Percentiles rank a stretch among this genome's conserved stretches.
Conservation (phyloP, 768 basidiomycete species). For the Lactifluus subvellereus region DNA sequence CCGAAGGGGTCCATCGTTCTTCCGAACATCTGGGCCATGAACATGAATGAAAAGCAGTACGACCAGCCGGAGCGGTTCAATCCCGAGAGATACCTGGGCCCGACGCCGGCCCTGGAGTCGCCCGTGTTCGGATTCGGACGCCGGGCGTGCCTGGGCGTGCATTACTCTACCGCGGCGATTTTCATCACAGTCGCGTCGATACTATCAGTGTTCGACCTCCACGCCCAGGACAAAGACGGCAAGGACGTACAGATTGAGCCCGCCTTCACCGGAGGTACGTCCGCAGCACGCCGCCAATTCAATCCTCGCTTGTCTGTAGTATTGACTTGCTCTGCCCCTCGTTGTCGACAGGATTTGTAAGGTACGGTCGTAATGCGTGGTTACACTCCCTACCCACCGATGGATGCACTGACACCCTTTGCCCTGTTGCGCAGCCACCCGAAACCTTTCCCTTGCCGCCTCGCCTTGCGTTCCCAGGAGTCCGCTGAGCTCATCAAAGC, state of each 20-base stretch:
- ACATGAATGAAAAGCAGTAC: slow-evolving; percentile 22
- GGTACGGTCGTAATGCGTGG: slow-evolving; percentile 6
- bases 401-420: neutral
- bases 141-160: slow-evolving; percentile 20
- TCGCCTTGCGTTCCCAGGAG: slow-evolving; percentile 17
- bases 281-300: neutral
- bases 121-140: slow-evolving; percentile 23
- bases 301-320: neutral
- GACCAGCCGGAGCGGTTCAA: slow-evolving; percentile 15
- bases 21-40: slow-evolving; percentile 31
- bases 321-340: neutral
- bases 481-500: slow-evolving; percentile 15
- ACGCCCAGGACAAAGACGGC: slow-evolving; percentile 18
- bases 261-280: slow-evolving; percentile 23
- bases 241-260: slow-evolving; percentile 15
- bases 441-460: slow-evolving; percentile 19
- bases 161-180: slow-evolving; percentile 19
- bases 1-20: slow-evolving; percentile 34
- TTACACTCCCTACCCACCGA: neutral
- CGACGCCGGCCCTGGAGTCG: slow-evolving; percentile 17
- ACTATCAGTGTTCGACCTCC: slow-evolving; percentile 20
- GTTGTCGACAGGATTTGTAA: slow-evolving; percentile 14
- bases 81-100: slow-evolving; percentile 18
- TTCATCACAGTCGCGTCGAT: slow-evolving; percentile 21
- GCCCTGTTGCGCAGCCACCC: slow-evolving; percentile 11